Evolutionary conservation across 371 early-diverging fungal genomes (phyloP), one percentile per base, ranked within the genome.

Genomic region (Amoeboaphelidium protococcarum): DNA sequence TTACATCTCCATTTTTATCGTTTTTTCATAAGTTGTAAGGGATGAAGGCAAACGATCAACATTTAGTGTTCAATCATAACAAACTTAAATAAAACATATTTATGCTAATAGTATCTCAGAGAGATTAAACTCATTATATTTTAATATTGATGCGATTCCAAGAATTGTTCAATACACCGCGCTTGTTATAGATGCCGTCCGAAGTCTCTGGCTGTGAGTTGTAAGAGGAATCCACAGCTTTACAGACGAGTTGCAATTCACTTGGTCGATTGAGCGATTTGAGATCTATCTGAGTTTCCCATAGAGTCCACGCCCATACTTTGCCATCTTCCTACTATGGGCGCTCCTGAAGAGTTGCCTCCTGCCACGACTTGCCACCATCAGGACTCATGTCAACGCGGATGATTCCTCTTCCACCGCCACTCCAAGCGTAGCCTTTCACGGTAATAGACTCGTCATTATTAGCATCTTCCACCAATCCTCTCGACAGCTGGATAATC

Each of bases 191-290:
- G 12, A 56, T 50, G 37, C 58, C 52, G 19, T 49, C 52, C 19
- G 53, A 26, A 26, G 46, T 31, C 42, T 63, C 63, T 2, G 66
- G 66, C 47, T 65, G 66, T 46, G 56, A 46, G 43, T 63, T 63
- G 50, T 65, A 65, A 13, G 47, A 47, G 25, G 53, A 49, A 50
- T 65, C 66, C 16, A 63, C 58, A 2, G 66, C 62, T 44, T 63
- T 62, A 48, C 59, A 58, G 6, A 65, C 59, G 43, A 65, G 26
- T 47, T 59, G 56, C 23, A 59, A 45, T 31, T 49, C 45, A 13
- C 42, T n/a, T n/a, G n/a, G n/a, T n/a, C n/a, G n/a, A n/a, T n/a
- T n/a, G n/a, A n/a, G n/a, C n/a, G n/a, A n/a, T n/a, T n/a, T n/a
- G n/a, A 31, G 37, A 16, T 31, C 37, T 31, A 31, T 6, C 6